Percentiles rank a stretch among this genome's conserved stretches.
Evolutionary conservation across 352 stramenopile genomes (phyloP).

Genomic region (Pelagophyceae sp.): DNA sequence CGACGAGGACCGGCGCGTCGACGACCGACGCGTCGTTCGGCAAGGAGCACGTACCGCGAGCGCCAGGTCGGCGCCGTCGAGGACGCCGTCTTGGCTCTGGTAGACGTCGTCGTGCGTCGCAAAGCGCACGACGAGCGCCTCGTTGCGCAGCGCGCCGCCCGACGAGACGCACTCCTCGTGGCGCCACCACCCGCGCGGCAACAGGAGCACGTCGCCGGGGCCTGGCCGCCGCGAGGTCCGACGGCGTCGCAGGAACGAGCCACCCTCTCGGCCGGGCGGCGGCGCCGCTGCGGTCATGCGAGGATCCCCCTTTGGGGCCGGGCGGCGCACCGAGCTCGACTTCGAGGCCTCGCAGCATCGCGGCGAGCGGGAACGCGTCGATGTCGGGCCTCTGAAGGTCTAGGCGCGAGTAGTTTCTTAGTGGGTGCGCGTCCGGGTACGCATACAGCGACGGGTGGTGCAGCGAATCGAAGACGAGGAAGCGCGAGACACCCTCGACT

Average conservation of each 20-base stretch:
- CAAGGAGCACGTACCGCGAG: background rate
- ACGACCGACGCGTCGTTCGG: background rate
- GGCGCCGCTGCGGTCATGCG: too few species aligned
- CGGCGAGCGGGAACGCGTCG: background rate
- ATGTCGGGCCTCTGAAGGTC: background rate
- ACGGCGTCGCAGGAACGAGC: too few species aligned
- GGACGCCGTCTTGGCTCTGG: background rate
- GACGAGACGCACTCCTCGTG: background rate
- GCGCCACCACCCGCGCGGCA: background rate
- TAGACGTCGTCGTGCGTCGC: background rate
- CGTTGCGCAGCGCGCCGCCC: background rate
- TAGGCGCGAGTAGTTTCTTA: background rate
- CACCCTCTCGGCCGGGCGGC: too few species aligned
- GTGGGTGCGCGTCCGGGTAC: background rate
- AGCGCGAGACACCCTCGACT: background rate
- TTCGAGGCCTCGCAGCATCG: background rate
- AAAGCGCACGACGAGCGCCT: too few species aligned
- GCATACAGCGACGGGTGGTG: background rate
- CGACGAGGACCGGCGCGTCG: too few species aligned
- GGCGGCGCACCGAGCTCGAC: slow-evolving; percentile 4
- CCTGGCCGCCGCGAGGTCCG: too few species aligned
- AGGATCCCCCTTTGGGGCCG: too few species aligned
- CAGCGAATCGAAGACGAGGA: slow-evolving; percentile 5
- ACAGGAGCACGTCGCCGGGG: too few species aligned
- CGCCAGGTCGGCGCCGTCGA: background rate